phyloP scores from a whole-genome alignment of 1,284 basidiomycete species.

The Phylloboletellus chloephorus region DNA sequence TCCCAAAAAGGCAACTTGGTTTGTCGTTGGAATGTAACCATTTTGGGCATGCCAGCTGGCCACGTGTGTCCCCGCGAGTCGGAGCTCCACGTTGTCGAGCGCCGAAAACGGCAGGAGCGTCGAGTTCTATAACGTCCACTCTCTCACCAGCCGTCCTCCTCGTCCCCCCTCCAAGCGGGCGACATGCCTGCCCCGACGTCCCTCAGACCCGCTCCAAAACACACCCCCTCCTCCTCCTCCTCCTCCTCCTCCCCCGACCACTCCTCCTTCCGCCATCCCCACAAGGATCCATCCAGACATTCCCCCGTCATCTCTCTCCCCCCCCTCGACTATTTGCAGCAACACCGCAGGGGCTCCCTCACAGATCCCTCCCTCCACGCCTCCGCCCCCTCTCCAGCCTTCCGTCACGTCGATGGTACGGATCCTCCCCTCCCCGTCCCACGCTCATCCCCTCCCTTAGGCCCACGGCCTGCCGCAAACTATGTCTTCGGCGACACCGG shows the following conservation, averaged over 20 bases:
- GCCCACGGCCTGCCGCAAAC: conserved; percentile 58
- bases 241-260: conserved; percentile 13
- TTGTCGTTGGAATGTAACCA: conserved; percentile 26
- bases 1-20: conserved; percentile 1
- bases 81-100: conserved; percentile 28
- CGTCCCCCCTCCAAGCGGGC: conserved; percentile 3
- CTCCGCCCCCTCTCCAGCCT: conserved; percentile 24
- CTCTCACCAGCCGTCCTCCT: conserved; percentile 13
- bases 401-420: conserved; percentile 19
- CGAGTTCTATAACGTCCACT: conserved; percentile 29
- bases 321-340: conserved; percentile 71
- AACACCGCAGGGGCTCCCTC: conserved; percentile 71
- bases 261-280: conserved; percentile 2
- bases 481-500: conserved; percentile 65
- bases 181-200: conserved; percentile 12
- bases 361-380: conserved; percentile 74
- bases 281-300: conserved; percentile 35
- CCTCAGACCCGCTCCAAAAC: no score
- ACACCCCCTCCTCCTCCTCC: conserved; percentile 4
- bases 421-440: not conserved
- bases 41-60: conserved; percentile 13
- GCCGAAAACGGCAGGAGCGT: conserved; percentile 23
- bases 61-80: conserved; percentile 31
- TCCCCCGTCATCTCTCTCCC: conserved; percentile 50
- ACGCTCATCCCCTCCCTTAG: conserved; percentile 28